These are phyloP conservation scores for Pachyrhizus erosus DNA, from an alignment of 306 rosid species.

Conservation along the genomic window DNA sequence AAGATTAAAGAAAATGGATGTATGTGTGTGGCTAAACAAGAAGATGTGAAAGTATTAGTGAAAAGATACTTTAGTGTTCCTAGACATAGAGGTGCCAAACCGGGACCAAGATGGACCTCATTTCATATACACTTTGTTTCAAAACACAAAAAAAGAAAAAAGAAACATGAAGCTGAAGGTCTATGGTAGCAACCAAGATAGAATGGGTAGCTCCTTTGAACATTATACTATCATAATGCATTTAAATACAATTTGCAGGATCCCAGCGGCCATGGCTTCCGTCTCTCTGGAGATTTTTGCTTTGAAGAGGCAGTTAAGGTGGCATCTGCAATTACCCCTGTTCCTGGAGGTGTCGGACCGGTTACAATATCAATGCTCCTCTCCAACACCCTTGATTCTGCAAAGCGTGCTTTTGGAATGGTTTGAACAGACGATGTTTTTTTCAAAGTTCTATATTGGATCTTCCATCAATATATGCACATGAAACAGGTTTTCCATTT, in stretches of 20 bases:
- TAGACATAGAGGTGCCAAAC: neutral
- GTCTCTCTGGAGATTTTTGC: constrained; percentile 55
- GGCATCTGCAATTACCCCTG: constrained; percentile 62
- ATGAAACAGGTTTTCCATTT: neutral
- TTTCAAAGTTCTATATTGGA: constrained; percentile 2
- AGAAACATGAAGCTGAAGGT: neutral
- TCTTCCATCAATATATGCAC: neutral
- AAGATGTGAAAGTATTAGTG: neutral
- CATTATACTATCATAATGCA: neutral
- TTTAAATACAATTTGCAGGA: constrained; percentile 43
- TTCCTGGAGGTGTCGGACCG: constrained; percentile 65
- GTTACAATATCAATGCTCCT: constrained; percentile 56
- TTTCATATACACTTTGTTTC: neutral
- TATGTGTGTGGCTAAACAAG: neutral
- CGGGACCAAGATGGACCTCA: neutral
- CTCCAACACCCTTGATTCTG: constrained; percentile 59
- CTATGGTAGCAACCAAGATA: neutral
- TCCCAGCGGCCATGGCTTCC: constrained; percentile 41
- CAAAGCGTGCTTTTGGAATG: constrained; percentile 49
- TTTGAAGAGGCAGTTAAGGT: constrained; percentile 62
- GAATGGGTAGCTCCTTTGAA: neutral
- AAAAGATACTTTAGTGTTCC: neutral
- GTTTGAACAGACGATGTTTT: constrained; percentile 30
- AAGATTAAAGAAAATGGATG: neutral
- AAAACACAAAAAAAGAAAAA: neutral